Percentiles rank a stretch among this genome's conserved stretches.
Evolutionary conservation across 2,329 filamentous ascomycete genomes (phyloP).

Genomic region (Teratosphaeria zuluensis): DNA sequence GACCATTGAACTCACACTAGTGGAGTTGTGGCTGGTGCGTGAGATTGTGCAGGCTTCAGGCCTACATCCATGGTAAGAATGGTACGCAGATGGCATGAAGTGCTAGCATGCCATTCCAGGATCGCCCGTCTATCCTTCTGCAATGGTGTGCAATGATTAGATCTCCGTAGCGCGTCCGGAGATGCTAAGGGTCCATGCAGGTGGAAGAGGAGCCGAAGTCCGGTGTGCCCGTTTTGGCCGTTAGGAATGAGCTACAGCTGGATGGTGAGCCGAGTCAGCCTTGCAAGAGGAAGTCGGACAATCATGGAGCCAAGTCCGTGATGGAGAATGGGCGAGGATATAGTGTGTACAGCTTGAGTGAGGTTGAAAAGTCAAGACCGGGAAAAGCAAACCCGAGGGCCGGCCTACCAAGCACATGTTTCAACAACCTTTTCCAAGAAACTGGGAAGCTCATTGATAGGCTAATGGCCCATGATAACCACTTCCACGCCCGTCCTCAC

Average conservation of each 20-base stretch:
- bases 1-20: neutral
- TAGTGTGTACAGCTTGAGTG: neutral
- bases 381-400: too few relatives aligned
- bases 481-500: neutral
- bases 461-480: neutral
- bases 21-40: neutral
- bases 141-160: neutral
- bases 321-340: neutral
- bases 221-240: neutral
- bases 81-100: neutral
- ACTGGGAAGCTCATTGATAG: too few relatives aligned
- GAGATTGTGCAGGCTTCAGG: neutral
- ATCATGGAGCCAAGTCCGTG: neutral
- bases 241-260: neutral
- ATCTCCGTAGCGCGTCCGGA: slow-evolving; percentile 1
- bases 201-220: slow-evolving; percentile 4
- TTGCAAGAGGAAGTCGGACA: neutral
- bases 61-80: neutral
- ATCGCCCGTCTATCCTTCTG: neutral
- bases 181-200: neutral
- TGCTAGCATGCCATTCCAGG: neutral
- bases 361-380: too few relatives aligned
- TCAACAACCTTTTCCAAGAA: too few relatives aligned
- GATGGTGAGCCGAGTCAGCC: neutral
- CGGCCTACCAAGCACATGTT: too few relatives aligned